These are phyloP conservation scores for Pelargonium hybrid DNA, from an alignment of 441 rosid species.

Conservation along the genomic window DNA sequence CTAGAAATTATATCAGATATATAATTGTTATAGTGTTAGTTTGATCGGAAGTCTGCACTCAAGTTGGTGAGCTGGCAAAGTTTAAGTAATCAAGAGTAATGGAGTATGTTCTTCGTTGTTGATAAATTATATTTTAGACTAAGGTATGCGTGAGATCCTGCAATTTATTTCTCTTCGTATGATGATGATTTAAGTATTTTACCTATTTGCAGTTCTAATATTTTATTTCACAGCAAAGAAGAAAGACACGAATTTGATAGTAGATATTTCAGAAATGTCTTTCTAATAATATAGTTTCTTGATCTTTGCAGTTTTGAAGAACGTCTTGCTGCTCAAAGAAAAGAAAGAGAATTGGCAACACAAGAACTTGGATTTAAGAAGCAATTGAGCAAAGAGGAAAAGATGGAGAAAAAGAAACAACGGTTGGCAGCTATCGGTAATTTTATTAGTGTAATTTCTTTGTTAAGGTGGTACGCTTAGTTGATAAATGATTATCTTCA, in stretches of 20 bases:
- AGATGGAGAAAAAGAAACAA: constrained; percentile 87
- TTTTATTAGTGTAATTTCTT: constrained; percentile 7
- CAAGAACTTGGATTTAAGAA: constrained; percentile 82
- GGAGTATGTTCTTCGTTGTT: background rate
- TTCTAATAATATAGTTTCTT: constrained; percentile 4
- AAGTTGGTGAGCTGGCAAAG: background rate
- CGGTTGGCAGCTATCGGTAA: constrained; percentile 96
- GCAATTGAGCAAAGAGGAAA: constrained; percentile 80
- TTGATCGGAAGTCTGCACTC: background rate
- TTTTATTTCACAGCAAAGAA: background rate
- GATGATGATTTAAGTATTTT: background rate
- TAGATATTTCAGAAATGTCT: background rate
- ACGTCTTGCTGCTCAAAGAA: constrained; percentile 86
- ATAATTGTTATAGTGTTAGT: background rate
- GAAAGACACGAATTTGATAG: background rate
- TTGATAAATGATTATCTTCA: background rate
- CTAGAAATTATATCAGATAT: background rate
- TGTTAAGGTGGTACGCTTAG: constrained; percentile 3
- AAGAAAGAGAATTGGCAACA: constrained; percentile 68
- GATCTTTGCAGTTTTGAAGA: constrained; percentile 67
- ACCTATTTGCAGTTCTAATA: background rate
- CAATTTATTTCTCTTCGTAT: constrained; percentile 4
- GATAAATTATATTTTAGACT: background rate
- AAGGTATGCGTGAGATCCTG: background rate
- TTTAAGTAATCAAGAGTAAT: background rate